Base-by-base conservation (phyloP, 352 stramenopile species). In the Globisporangium apiculatum region DNA sequence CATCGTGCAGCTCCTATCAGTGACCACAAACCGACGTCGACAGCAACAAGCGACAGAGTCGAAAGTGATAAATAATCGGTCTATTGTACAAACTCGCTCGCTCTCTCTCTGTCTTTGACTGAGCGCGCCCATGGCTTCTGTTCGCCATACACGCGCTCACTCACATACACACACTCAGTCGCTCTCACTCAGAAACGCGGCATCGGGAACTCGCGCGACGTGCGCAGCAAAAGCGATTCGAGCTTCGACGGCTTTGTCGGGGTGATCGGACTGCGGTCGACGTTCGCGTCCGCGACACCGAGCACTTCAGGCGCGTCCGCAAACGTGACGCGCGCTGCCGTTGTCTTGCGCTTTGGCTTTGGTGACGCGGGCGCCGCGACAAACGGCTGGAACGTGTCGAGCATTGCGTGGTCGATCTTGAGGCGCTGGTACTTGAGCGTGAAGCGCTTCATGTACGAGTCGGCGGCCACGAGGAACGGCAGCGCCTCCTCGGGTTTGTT, bases 371-470 rank as follows among this genome's bases (percentile, higher is more conserved):
- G 37, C 15, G 51, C 7, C 1, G 36, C 14, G 36, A 61, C 35
- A 46, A 68, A 65, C 9, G 58, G 51, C 64, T 85, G 68, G 18
- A 87, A 66, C 31, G 76, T 80, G 56, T 89, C 79, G 9, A 94
- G 71, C 77, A 94, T 84, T 38, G 83, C 83, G 61, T 89, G 79
- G 48, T 94, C 83, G 38, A 94, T 83, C 72, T 89, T 91, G 18
- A 94, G 69, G 36, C 81, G 79, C 65, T 94, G 81, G 60, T 89
- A 89, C 70, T 94, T 91, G 67, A 91, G 73, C 57, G 83, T 89
- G 65, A 94, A 94, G 57, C 83, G 83, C 66, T 90, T 90, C 83
- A 94, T 91, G 78, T 94, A 94, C 48, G 83, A 90, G 55, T 94
- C 83, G 12, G 83, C 83, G 6, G 81, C 79, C 8, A 91, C 71